Base-by-base conservation (phyloP, 2,329 filamentous ascomycete genomes). In the Hypoxylon sp. region DNA sequence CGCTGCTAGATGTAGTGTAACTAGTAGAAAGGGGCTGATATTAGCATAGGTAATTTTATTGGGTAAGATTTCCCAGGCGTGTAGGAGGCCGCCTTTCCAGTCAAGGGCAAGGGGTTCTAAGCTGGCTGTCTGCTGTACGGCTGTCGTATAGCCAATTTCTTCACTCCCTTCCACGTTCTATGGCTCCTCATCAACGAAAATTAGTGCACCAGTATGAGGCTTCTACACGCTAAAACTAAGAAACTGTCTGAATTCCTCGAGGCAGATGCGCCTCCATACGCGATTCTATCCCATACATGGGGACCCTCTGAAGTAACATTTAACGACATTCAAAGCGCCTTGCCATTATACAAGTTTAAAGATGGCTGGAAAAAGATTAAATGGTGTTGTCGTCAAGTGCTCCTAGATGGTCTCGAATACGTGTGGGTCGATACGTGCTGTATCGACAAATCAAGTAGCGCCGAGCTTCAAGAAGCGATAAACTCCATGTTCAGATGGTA, bases 401-500 rank as follows among this genome's bases (percentile, higher is more conserved):
- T 43, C 2, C 2, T 14, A 51, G 17, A 60, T 43, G 36, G n/a
- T 9, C 14, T 51, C 34, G 34, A 43, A 23, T 50, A 51, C 28
- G 53, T 48, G 9, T 60, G 57, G 57, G 36, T 60, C 9, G 57
- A 60, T 21, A 60, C 58, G 10, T 61, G 58, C 28, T 61, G 49
- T 14, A 61, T 61, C 34, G 49, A 61, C n/a, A 63, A 63, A 23
- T 38, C 34, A 4, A 38, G 38, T 3, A 53, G 49, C 17, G 28
- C 51, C 2, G 60, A 63, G 17, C 43, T 57, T 17, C 10, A 28
- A 30, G 53, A 57, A 30, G 53, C 41, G 6, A 57, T 57, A 11
- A 57, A 57, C 14, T 57, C 60, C 9, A 63, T 63, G 60, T 63
- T 43, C 21, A 34, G 30, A 17, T 63, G 52, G 52, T 58, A 63